These are phyloP conservation scores for Fraxinus floribunda DNA, from an alignment of 305 asterid genomes.

Conservation along the genomic window DNA sequence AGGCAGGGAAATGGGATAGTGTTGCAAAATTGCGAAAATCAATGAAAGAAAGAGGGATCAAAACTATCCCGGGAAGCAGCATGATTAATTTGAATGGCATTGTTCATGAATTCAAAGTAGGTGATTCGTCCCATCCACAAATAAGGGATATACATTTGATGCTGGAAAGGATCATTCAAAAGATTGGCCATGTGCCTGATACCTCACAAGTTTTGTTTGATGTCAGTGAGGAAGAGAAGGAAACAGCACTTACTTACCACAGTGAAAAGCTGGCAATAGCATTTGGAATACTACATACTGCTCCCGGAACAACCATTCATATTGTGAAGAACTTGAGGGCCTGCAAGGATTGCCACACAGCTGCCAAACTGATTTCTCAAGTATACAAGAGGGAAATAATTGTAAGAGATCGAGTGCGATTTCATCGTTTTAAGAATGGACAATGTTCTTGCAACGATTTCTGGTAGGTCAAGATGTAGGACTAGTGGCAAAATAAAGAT, in stretches of 20 bases:
- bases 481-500: background rate
- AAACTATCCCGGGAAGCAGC: slow-evolving; percentile 38
- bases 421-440: slow-evolving; percentile 42
- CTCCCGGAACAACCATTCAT: slow-evolving; percentile 32
- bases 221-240: slow-evolving; percentile 43
- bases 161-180: slow-evolving; percentile 33
- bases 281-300: slow-evolving; percentile 33
- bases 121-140: slow-evolving; percentile 35
- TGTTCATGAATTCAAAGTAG: slow-evolving; percentile 46
- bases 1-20: slow-evolving; percentile 49
- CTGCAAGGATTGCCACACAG: slow-evolving; percentile 48
- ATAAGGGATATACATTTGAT: slow-evolving; percentile 18
- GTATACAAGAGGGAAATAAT: slow-evolving; percentile 36
- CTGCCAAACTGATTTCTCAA: slow-evolving; percentile 38
- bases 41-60: slow-evolving; percentile 49
- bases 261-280: slow-evolving; percentile 52
- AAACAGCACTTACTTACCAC: slow-evolving; percentile 41
- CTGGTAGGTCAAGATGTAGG: slow-evolving; percentile 30
- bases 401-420: slow-evolving; percentile 41
- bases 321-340: slow-evolving; percentile 45
- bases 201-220: slow-evolving; percentile 41
- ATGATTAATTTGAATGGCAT: slow-evolving; percentile 30
- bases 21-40: slow-evolving; percentile 32
- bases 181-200: slow-evolving; percentile 34
- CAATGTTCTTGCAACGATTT: slow-evolving; percentile 47